phyloP scores from a whole-genome alignment of 108 stramenopile species.

The Discostella stelligeroides region DNA sequence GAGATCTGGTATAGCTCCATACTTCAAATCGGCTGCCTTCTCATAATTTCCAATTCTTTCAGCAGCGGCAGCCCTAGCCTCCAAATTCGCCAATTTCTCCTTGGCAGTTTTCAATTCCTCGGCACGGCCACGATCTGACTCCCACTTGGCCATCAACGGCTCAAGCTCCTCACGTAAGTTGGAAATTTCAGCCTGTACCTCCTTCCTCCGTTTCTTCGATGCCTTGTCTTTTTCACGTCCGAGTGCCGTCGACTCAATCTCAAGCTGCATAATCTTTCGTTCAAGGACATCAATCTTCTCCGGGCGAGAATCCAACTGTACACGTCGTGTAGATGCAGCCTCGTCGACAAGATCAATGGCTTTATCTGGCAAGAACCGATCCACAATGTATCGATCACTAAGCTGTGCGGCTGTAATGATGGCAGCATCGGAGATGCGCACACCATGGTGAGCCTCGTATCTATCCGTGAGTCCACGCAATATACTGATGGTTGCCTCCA shows the following conservation, averaged over 20 bases:
- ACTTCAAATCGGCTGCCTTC: constrained; percentile 92
- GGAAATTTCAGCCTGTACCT: constrained; percentile 66
- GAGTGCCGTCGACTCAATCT: constrained; percentile 94
- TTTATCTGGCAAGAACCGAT: constrained; percentile 94
- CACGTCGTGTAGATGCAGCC: constrained; percentile 90
- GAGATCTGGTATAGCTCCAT: constrained; percentile 93
- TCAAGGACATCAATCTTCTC: constrained; percentile 90
- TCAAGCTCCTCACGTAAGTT: constrained; percentile 72
- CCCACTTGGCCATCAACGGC: constrained; percentile 73
- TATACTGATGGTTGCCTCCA: constrained; percentile 94
- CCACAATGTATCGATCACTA: constrained; percentile 92
- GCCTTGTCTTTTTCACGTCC: constrained; percentile 83
- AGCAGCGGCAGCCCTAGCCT: constrained; percentile 85
- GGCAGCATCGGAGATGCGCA: constrained; percentile 90
- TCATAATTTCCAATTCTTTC: constrained; percentile 91
- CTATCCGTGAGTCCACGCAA: constrained; percentile 92
- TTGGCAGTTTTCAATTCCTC: constrained; percentile 83
- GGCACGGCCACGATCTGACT: constrained; percentile 82
- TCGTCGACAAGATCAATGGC: constrained; percentile 97
- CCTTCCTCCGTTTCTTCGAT: constrained; percentile 70
- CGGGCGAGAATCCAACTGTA: constrained; percentile 87
- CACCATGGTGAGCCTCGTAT: constrained; percentile 96
- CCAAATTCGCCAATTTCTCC: constrained; percentile 81
- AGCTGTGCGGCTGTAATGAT: constrained; percentile 94
- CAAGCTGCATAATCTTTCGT: constrained; percentile 86